phyloP scores from a whole-genome alignment of 805 yeast species.

The Yamadazyma phyllophila region DNA sequence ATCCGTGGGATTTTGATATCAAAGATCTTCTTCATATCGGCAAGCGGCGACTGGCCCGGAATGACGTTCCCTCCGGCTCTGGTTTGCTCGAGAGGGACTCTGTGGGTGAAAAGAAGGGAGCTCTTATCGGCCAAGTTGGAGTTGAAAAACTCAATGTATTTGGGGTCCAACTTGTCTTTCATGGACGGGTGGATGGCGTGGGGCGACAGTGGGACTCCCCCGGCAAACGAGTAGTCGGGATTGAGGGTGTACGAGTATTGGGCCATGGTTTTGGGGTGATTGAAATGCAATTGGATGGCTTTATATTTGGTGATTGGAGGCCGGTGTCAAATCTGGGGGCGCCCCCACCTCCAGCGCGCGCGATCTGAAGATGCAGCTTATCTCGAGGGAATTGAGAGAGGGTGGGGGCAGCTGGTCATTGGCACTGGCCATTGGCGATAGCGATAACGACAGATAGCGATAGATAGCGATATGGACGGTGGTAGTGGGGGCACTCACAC shows the following conservation, averaged over 20 bases:
- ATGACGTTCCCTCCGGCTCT: constrained; percentile 38
- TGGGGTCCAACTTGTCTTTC: constrained; percentile 32
- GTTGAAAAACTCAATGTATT: constrained; percentile 36
- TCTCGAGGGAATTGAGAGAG: too few species aligned
- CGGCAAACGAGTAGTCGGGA: constrained; percentile 22
- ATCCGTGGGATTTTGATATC: constrained; percentile 33
- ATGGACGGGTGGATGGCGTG: constrained; percentile 28
- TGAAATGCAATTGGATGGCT: neutral
- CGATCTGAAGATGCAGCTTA: neutral
- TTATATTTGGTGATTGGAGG: neutral
- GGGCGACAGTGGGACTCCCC: constrained; percentile 30
- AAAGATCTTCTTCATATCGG: constrained; percentile 22
- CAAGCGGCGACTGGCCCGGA: constrained; percentile 39
- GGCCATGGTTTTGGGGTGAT: constrained; percentile 7
- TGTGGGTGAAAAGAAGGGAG: constrained; percentile 32
- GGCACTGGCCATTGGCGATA: too few species aligned
- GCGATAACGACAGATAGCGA: too few species aligned
- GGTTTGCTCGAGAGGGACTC: constrained; percentile 28
- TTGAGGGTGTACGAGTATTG: constrained; percentile 20
- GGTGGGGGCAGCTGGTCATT: too few species aligned
- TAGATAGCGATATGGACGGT: too few species aligned
- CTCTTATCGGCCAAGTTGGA: constrained; percentile 22
- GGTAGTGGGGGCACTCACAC: too few species aligned
- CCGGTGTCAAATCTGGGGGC: neutral
- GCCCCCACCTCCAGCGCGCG: constrained; percentile 1